A percentile compares a stretch with the other conserved stretches of the same genome.
phyloP scores from a whole-genome alignment of 2,329 filamentous ascomycete genomes.

The Aspergillus phoenicis region DNA sequence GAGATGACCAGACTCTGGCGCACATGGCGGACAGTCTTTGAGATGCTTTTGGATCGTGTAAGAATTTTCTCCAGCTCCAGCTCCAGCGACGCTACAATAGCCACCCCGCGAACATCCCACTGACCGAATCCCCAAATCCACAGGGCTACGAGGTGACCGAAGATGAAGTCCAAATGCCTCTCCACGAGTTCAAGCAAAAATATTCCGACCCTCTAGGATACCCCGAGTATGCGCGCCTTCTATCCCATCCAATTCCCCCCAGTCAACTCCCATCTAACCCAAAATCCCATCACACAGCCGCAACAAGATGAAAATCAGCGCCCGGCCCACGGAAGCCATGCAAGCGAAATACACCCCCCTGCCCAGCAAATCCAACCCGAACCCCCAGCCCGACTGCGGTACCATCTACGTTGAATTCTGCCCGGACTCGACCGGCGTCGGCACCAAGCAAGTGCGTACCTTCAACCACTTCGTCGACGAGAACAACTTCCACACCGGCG shows the following conservation, averaged over 20 bases:
- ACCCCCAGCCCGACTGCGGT: constrained; percentile 74
- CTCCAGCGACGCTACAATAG: no score
- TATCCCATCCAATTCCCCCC: neutral
- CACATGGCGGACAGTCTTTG: constrained; percentile 87
- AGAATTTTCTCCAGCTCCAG: constrained; percentile 32
- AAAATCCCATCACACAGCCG: constrained; percentile 58
- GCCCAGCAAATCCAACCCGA: constrained; percentile 67
- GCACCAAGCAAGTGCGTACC: constrained; percentile 86
- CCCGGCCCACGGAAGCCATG: constrained; percentile 81
- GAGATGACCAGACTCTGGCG: constrained; percentile 77
- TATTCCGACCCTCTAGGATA: constrained; percentile 74
- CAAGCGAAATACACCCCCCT: constrained; percentile 78
- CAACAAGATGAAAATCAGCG: constrained; percentile 81
- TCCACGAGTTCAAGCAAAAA: constrained; percentile 75
- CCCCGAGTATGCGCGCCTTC: constrained; percentile 64
- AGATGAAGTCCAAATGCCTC: constrained; percentile 81
- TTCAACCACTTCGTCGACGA: constrained; percentile 82
- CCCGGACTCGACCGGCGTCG: constrained; percentile 70
- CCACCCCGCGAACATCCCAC: neutral
- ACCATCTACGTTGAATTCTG: constrained; percentile 94
- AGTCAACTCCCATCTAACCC: constrained; percentile 13
- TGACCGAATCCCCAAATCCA: neutral
- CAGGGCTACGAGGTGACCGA: constrained; percentile 93
- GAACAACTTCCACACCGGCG: constrained; percentile 83
- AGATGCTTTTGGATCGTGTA: constrained; percentile 93